Base-by-base conservation (phyloP, 805 yeast species). In the Zygosaccharomyces lentus region DNA sequence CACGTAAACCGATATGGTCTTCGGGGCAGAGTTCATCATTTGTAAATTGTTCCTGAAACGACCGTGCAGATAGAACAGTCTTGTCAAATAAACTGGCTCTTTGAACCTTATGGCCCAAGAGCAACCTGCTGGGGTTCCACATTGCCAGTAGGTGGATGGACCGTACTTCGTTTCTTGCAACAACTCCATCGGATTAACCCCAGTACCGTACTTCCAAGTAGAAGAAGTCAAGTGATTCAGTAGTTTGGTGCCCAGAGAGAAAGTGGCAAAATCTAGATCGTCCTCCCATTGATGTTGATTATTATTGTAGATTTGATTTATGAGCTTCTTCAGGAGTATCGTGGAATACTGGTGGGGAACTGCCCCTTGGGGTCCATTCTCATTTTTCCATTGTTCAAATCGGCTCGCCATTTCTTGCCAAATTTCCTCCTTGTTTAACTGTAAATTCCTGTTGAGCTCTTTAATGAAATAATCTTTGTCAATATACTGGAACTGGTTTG, bases 21-120 rank as follows among this genome's bases (percentile, higher is more conserved):
- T 64, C 3, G 76, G 76, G 8, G 73, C 70, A 5, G 75, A 67
- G 29, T 66, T 65, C 57, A 71, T 57, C 21, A 67, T 46, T 24
- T 68, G 70, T 16, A 67, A 49, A 43, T 66, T 66, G 51, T 68
- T 66, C n/a, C 59, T 53, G 24, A 65, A 65, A 27, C 70, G 55
- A 8, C 68, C 67, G 49, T 72, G 75, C 2, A 56, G 15, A 48
- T 72, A 70, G 5, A 61, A 50, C 9, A 72, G 38, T 25, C 61
- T 67, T 9, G 65, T 67, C 42, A 72, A 46, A 49, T 65, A 67
- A 2, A 71, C 50, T 7, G 76, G 74, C 31, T 69, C 67, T 8
- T 60, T 50, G 41, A 72, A 70, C 43, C 67, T 61, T 10, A 70
- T 59, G 0, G 72, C 72, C 47, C 71, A 56, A 15, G 55, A 53